Evolutionary conservation across 441 rosid genomes (phyloP).

Genomic region (Macaranga tanarius): DNA sequence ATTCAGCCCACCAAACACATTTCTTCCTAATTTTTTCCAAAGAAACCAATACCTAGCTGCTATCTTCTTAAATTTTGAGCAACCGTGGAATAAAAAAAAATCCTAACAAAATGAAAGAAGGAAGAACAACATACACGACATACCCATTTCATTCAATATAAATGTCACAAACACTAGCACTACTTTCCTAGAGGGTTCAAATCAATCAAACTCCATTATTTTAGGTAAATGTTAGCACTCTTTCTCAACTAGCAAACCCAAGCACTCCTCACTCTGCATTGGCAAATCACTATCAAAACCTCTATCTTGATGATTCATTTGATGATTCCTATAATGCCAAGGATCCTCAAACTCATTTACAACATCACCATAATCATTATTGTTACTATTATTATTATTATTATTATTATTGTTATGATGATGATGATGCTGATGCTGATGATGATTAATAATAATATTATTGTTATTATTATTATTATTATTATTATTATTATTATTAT

Average conservation of each 20-base stretch:
- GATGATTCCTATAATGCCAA: conserved; percentile 34
- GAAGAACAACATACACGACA: background rate
- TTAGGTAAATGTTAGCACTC: conserved; percentile 56
- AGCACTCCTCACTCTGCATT: conserved; percentile 55
- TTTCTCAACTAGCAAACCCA: conserved; percentile 54
- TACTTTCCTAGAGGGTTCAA: background rate
- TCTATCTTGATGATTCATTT: conserved; percentile 26
- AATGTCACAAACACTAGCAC: conserved; percentile 5
- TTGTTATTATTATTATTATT: no score
- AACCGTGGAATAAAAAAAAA: conserved; percentile 1
- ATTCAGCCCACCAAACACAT: no score
- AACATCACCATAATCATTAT: conserved; percentile 27
- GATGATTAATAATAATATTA: no score
- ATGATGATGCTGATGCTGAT: no score
- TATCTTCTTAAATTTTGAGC: no score
- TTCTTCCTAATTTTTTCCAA: no score
- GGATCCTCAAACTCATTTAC: conserved; percentile 38
- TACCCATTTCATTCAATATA: conserved; percentile 14
- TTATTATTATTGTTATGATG: no score
- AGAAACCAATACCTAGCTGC: no score
- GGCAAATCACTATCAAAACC: conserved; percentile 31
- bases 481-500: no score
- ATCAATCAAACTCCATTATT: conserved; percentile 10
- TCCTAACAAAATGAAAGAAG: background rate
- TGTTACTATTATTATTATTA: no score